Base-by-base conservation (phyloP, 495 filamentous ascomycete genomes). In the Annulohypoxylon bovei region DNA sequence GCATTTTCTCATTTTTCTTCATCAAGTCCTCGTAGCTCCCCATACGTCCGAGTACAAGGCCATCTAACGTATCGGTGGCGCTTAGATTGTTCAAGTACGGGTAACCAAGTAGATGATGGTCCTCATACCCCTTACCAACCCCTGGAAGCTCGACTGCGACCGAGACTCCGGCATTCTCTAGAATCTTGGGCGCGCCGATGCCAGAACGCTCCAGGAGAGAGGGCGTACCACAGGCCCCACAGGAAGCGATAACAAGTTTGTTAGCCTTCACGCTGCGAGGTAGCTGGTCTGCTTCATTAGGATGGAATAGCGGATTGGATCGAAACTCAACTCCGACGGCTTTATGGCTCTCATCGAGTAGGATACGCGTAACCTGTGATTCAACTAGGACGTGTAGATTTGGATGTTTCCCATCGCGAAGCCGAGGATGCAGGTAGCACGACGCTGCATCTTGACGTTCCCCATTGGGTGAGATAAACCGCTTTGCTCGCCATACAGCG, bases 161-260 rank as follows among this genome's bases (percentile, higher is more conserved):
- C 1, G 7, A 2, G 65, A 71, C 32, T 35, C 66, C 66, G 11
- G 70, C 69, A 32, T 50, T 58, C 14, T 71, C 8, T 4, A 80
- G 70, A 12, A 78, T 54, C n/a, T 75, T 56, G 0, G 69, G 65
- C 16, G 66, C 59, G 22, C 86, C 87, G 47, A 88, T 72, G 2
- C 87, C 86, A 0, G 87, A 89, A 1, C 85, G 77, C 72, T 88
- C 86, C 4, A 88, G 75, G 6, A 89, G 65, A 9, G 78, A 70
- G 16, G 87, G 83, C 0, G 86, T 81, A 11, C 80, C 77, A 14
- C 83, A 71, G 20, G 81, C 54, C 2, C 87, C 87, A 5, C 81
- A 78, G 4, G 84, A 83, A 2, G 87, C 54, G 59, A 89, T 82
- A 0, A 88, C 81, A 28, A 88, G 80, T 55, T 81, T 85, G 11